Base-by-base conservation (phyloP, 164 flowering plant genomes). In the Warburgia ugandensis region DNA sequence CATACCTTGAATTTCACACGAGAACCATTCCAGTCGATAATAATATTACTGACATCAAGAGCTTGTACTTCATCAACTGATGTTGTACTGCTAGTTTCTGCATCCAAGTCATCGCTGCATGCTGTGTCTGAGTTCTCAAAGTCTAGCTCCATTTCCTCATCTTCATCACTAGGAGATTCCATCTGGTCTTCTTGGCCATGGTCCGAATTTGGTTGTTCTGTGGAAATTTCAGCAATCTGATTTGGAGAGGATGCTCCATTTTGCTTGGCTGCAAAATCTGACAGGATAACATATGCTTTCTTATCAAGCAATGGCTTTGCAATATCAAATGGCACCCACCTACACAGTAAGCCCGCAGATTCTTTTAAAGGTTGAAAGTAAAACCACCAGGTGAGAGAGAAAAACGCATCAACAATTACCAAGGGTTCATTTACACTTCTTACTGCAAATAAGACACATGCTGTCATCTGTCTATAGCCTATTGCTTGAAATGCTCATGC, bases 271-370 rank as follows among this genome's bases (percentile, higher is more conserved):
- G 62, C 50, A 57, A 44, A 64, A 72, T 84, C 94, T 21, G 97
- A 79, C 54, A 91, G 56, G 37, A 84, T 68, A 27, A 68, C 87
- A 67, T 86, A 86, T 11, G 62, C 55, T 56, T 62, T 75, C 62
- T 59, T 74, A 66, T 86, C 96, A 29, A 84, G 96, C 53, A 77
- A 60, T 23, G 87, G 81, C 73, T 61, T 83, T 5, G 81, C 84
- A 31, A 66, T 59, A 58, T 81, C 74, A 67, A 67, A 86, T 33
- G 80, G 69, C 38, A 91, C 73, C 97, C 96, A 91, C 84, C 97
- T 91, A 71, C 40, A 68, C 45, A 63, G 31, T 42, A 49, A 11
- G 59, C 41, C 6, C 27, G 32, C 42, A 16, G 29, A n/a, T 37
- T 29, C 42, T 27, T 9, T 35, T 20, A 14, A 45, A 58, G 12